Evolutionary conservation across 371 early-diverging fungal species (phyloP).

Genomic region (Mortierella polycephala): DNA sequence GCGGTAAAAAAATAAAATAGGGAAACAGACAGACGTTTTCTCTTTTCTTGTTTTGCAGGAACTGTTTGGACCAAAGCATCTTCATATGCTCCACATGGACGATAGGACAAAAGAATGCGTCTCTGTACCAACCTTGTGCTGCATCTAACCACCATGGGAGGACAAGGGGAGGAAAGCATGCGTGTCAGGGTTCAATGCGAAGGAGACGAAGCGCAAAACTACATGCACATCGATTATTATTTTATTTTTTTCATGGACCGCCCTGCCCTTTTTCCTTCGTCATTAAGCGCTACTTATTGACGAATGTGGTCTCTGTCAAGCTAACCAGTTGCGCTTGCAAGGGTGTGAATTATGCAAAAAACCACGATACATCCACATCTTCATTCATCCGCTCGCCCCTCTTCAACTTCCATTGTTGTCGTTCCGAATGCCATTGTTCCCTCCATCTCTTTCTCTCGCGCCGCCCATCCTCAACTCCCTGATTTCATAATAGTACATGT

Average conservation of each 20-base stretch:
- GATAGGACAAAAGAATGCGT: not conserved
- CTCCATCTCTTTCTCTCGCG: slow-evolving; percentile 10
- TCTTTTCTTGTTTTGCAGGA: no score
- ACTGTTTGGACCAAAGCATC: no score
- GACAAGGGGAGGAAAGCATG: not conserved
- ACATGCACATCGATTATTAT: slow-evolving; percentile 1
- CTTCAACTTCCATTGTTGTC: slow-evolving; percentile 3
- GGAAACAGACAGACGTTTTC: not conserved
- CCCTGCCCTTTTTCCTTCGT: no score
- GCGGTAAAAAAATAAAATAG: not conserved
- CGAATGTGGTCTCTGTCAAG: no score
- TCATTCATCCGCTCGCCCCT: no score
- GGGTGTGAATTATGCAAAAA: slow-evolving; percentile 26
- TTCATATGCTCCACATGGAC: slow-evolving; percentile 1
- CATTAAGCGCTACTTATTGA: no score
- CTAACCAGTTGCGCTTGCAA: no score
- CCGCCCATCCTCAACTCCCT: no score
- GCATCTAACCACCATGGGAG: slow-evolving; percentile 11
- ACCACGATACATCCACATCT: slow-evolving; percentile 27
- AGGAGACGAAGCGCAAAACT: not conserved
- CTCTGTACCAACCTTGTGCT: not conserved
- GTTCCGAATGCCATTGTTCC: slow-evolving; percentile 7
- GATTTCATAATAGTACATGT: no score
- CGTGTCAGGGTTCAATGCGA: slow-evolving; percentile 13
- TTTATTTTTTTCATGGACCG: not conserved